Base-by-base conservation (phyloP, 2,329 filamentous ascomycete genomes). In the Escovopsis sp. region DNA sequence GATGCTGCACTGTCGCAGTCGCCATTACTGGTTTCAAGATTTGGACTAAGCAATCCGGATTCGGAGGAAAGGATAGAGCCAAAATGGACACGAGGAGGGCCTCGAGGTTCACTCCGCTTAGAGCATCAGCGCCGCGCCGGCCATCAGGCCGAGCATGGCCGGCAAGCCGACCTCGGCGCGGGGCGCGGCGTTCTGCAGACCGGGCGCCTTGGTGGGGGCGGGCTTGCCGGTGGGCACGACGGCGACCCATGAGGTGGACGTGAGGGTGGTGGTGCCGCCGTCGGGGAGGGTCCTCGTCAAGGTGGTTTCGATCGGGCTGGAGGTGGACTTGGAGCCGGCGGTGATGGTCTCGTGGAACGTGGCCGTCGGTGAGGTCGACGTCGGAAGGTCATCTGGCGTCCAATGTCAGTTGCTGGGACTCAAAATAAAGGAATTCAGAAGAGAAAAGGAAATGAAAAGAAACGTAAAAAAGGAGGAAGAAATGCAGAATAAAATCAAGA, bases 241-340 rank as follows among this genome's bases (percentile, higher is more conserved):
- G 19, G 59, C 63, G 3, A 73, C 69, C 52, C 60, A 68, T 0
- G 68, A 69, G 1, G 69, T 73, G n/a, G 62, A 62, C 10, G 69
- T 72, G 39, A 72, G 55, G 11, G 65, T 61, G 3, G 63, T 63
- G 42, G 67, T 57, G 30, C 59, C 63, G 26, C 70, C 70, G 39
- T 69, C 56, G 11, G 58, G 50, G 33, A 64, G 54, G 6, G 68
- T 70, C 6, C 65, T 67, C n/a, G 69, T 73, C 46, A 58, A 56
- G 0, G 66, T 68, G 23, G 61, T 52, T 6, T 57, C 46, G 43
- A 69, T 52, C 28, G 59, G 48, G 47, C 52, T 65, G 11, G 55
- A 61, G 10, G 63, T 63, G 32, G 53, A 56, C 26, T 57, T 48
- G 6, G 51, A 55, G 19, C 59, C 59, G 5, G 58, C 55, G 18